Evolutionary conservation across 2,329 filamentous ascomycete species (phyloP).

Genomic region (Fusarium sp.): DNA sequence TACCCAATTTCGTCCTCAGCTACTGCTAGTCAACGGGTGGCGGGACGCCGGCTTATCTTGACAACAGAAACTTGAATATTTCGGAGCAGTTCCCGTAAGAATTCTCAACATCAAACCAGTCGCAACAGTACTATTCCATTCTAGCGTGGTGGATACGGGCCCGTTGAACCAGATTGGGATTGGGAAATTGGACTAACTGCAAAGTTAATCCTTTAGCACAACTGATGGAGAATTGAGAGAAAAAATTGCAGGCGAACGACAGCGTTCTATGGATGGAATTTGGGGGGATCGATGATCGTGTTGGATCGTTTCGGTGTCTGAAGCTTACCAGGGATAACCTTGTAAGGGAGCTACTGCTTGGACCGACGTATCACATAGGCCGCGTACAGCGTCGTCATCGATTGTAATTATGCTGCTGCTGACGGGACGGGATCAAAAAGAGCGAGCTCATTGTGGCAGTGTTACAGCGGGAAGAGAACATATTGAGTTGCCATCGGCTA

Average conservation of each 20-base stretch:
- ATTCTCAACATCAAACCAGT: slow-evolving; percentile 5
- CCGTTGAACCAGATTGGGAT: slow-evolving; percentile 13
- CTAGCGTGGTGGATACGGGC: slow-evolving; percentile 17
- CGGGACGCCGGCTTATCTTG: slow-evolving; percentile 35
- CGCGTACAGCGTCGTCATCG: slow-evolving; percentile 38
- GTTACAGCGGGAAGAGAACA: not conserved
- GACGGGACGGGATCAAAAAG: not conserved
- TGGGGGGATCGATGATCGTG: slow-evolving; percentile 30
- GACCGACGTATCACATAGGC: slow-evolving; percentile 22
- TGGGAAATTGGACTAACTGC: slow-evolving; percentile 12
- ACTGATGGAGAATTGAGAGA: slow-evolving; percentile 3
- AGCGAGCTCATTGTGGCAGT: not conserved
- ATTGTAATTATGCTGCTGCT: slow-evolving; percentile 19
- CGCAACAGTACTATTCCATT: not conserved
- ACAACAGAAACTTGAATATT: not conserved
- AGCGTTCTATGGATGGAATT: not conserved
- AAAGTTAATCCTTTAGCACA: slow-evolving; percentile 14
- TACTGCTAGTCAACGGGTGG: slow-evolving; percentile 37
- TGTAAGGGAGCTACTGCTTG: slow-evolving; percentile 10
- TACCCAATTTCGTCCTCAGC: not conserved
- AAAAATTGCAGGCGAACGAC: slow-evolving; percentile 13
- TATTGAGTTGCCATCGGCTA: not conserved
- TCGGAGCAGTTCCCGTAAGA: not conserved
- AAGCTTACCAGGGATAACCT: slow-evolving; percentile 23
- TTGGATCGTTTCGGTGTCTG: slow-evolving; percentile 16